Evolutionary conservation across 2,329 filamentous ascomycete species (phyloP).

Genomic region (Tolypocladium tundrense): DNA sequence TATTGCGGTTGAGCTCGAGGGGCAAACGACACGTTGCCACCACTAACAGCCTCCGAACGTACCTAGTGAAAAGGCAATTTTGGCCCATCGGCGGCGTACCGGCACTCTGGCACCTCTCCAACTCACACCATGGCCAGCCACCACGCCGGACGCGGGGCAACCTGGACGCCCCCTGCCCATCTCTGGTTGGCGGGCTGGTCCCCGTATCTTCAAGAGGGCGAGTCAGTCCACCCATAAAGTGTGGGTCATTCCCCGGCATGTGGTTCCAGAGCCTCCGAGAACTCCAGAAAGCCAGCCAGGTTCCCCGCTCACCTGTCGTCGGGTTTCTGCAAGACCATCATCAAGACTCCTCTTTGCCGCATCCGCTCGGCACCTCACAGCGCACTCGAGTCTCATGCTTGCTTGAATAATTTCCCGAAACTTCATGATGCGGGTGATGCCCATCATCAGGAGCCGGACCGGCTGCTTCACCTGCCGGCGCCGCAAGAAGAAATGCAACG

Average conservation of each 20-base stretch:
- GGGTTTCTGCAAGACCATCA: neutral
- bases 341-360: neutral
- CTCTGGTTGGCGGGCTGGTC: neutral
- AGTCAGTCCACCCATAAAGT: neutral
- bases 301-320: neutral
- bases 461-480: constrained; percentile 40
- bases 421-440: constrained; percentile 17
- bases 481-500: constrained; percentile 45
- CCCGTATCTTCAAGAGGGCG: neutral
- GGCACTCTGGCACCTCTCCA: neutral
- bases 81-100: neutral
- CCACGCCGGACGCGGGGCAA: neutral
- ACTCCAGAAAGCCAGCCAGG: neutral
- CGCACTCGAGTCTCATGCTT: neutral
- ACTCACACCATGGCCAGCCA: neutral
- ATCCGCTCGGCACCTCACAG: neutral
- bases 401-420: neutral
- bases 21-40: neutral
- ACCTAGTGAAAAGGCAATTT: neutral
- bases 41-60: too few relatives aligned
- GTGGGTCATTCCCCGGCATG: neutral
- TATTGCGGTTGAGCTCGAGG: neutral
- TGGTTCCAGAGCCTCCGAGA: neutral
- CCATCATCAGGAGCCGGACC: constrained; percentile 25
- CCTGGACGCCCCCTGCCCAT: neutral